These are phyloP conservation scores for Fusarium nygamai DNA, from an alignment of 2,329 filamentous ascomycete genomes.

Conservation along the genomic window DNA sequence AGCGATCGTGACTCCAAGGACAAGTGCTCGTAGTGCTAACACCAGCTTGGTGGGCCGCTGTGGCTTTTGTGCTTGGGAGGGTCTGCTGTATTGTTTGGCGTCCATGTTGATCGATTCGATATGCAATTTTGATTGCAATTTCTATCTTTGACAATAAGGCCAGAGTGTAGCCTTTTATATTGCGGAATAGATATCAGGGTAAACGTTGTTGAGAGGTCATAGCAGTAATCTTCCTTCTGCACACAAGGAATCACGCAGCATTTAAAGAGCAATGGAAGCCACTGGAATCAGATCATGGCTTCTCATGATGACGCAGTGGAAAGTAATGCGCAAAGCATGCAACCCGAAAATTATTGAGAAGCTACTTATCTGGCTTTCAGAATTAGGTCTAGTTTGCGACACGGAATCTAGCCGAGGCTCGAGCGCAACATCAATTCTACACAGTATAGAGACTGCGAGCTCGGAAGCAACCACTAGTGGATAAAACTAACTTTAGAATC, in stretches of 20 bases:
- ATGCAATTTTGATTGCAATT: rapidly evolving
- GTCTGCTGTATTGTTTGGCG: background rate
- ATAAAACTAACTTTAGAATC: background rate
- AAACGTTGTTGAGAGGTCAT: background rate
- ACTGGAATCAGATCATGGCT: background rate
- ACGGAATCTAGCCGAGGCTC: background rate
- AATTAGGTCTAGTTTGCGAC: background rate
- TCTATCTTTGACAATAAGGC: rapidly evolving
- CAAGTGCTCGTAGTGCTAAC: background rate
- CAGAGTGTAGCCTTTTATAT: background rate
- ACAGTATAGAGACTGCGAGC: background rate
- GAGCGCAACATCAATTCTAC: background rate
- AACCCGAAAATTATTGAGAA: background rate
- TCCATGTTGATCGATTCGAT: background rate
- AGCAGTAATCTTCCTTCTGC: background rate
- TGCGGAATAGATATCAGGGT: no score
- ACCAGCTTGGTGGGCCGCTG: background rate
- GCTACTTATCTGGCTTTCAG: background rate
- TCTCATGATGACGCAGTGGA: background rate
- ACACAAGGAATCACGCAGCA: background rate
- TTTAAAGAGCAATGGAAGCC: no score
- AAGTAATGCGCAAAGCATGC: background rate
- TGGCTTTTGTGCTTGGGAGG: background rate
- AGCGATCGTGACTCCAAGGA: background rate
- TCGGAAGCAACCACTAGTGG: background rate